Base-by-base conservation (phyloP, 805 yeast species). In the Wickerhamiella spandovensis region DNA sequence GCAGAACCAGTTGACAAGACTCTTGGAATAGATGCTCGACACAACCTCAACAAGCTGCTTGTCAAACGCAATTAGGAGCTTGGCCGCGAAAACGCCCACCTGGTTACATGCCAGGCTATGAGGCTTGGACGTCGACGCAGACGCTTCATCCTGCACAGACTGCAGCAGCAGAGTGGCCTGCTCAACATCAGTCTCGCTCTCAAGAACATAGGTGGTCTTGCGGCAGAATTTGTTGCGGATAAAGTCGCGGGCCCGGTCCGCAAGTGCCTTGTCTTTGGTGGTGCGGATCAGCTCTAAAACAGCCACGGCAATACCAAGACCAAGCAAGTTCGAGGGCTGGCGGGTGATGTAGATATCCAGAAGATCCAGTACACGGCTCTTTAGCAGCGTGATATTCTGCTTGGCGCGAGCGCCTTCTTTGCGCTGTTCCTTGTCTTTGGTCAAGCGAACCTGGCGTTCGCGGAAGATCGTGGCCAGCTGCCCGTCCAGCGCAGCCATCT, bases 401-500 rank as follows among this genome's bases (percentile, higher is more conserved):
- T 81, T 77, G 6, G 97, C 95, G 54, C 81, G 82, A 46, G 73
- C 67, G n/a, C 79, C 85, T 53, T 85, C 94, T 20, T 73, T 65
- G 58, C 85, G 85, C 59, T 57, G 55, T 48, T 58, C 56, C 84
- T 74, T 64, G 72, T 83, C 32, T 30, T 70, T 68, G 9, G 77
- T 66, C 49, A 86, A 64, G 0, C 84, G 83, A 53, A 77, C 79
- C 56, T 80, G 78, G 58, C 97, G 77, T 59, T 87, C 90, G 60
- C 82, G 78, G 73, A 90, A 90, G 50, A 90, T 90, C 49, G 74
- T 75, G 0, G 96, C 77, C 28, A 90, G 69, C 53, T 87, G 92
- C 21, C 74, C 84, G 62, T 90, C 97, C 58, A 90, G 76, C 20
- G 89, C 94, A 81, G 88, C 79, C 97, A 90, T 90, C 63, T 88